Evolutionary conservation across 768 basidiomycete species (phyloP).

Genomic region (Heimioporus sp.): DNA sequence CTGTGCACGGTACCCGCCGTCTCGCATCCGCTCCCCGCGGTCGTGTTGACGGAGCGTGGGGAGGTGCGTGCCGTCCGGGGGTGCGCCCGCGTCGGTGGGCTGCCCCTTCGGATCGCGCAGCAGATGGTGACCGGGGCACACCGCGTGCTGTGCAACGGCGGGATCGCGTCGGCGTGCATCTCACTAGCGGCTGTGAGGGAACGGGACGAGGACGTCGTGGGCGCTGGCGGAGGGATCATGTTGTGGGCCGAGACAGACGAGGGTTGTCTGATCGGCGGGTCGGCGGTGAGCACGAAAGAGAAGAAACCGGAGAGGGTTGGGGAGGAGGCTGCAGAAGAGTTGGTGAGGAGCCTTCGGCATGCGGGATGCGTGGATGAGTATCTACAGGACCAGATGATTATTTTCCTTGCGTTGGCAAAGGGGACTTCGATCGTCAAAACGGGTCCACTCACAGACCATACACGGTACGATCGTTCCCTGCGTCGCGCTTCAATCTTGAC

Average conservation of each 20-base stretch:
- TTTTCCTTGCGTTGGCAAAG: slow-evolving; percentile 71
- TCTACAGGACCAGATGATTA: slow-evolving; percentile 74
- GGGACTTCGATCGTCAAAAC: slow-evolving; percentile 57
- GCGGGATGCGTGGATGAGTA: slow-evolving; percentile 73
- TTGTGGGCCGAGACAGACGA: slow-evolving; percentile 72
- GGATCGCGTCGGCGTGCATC: slow-evolving; percentile 21
- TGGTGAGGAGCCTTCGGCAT: slow-evolving; percentile 55
- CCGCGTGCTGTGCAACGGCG: slow-evolving; percentile 39
- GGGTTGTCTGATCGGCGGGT: slow-evolving; percentile 68
- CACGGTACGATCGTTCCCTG: slow-evolving; percentile 42
- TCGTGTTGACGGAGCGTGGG: slow-evolving; percentile 59
- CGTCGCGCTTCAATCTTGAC: neutral
- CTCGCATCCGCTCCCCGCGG: slow-evolving; percentile 38
- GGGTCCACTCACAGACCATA: slow-evolving; percentile 65
- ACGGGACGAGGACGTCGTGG: slow-evolving; percentile 43
- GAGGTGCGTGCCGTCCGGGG: slow-evolving; percentile 50
- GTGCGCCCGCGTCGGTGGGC: slow-evolving; percentile 61
- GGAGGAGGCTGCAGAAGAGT: slow-evolving; percentile 56
- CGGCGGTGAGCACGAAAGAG: slow-evolving; percentile 58
- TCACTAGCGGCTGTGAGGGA: slow-evolving; percentile 47
- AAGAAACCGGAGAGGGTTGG: slow-evolving; percentile 49
- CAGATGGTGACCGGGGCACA: slow-evolving; percentile 57
- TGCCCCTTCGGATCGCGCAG: slow-evolving; percentile 54
- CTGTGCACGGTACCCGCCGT: slow-evolving; percentile 37
- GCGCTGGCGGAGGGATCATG: slow-evolving; percentile 69